Base-by-base conservation (phyloP, 495 filamentous ascomycete genomes). In the Parathielavia appendiculata region DNA sequence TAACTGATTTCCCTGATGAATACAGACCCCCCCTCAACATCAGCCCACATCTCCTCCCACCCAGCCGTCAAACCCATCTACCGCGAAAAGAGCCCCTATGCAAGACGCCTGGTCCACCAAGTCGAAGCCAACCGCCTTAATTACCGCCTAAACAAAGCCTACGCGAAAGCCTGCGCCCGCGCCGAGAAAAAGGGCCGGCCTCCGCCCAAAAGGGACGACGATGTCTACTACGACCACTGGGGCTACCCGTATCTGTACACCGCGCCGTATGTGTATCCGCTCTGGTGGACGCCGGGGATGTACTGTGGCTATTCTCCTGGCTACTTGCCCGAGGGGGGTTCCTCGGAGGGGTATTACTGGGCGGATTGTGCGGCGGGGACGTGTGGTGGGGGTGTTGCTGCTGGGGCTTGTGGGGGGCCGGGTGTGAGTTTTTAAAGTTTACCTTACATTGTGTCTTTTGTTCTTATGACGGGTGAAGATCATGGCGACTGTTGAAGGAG, bases 21-120 rank as follows among this genome's bases (percentile, higher is more conserved):
- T 8, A 22, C 43, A 56, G 43, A 56, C 53, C 53, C 43, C 13
- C 53, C 41, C 2, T 38, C 43, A 19, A 82, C 79, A 51, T 83
- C 81, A 61, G 82, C 85, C 1, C 89, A 92, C 69, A 87, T 92
- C 69, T 86, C 82, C 8, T 75, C 86, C 0, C 89, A 92, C 76
- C 88, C 83, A 68, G 75, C 81, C 10, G 63, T 71, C 58, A 7
- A 43, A 19, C 62, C 61, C 48, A 66, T 75, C 12, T 82, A 85
- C 61, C 66, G 78, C 23, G 80, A 81, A 58, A 30, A 72, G 77
- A 2, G 20, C 6, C 44, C 11, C n/a, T 2, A 26, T 70, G 68
- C 45, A 74, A 77, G 6, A 2, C 26, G 20, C 20, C 4, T 5
- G 2, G 26, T 6, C 32, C 11, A 10, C 14, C 73, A 79, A 13